Evolutionary conservation across 2,329 filamentous ascomycete genomes (phyloP), one percentile per base, ranked within the genome.

Genomic region (Aureobasidium sp.): DNA sequence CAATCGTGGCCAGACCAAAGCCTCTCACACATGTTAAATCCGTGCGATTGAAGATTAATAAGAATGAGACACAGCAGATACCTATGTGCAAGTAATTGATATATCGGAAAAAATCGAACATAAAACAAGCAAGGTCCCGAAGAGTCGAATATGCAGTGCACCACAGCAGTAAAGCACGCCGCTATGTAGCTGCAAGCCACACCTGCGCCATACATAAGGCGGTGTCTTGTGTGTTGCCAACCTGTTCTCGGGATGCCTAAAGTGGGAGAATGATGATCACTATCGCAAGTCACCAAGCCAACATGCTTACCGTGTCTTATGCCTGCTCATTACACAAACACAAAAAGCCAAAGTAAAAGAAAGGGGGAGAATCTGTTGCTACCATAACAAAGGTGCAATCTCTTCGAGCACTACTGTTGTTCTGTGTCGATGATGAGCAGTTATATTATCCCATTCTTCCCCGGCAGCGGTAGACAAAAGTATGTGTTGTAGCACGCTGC

Each of bases 221-320:
- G 12, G 41, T 44, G 27, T 27, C 17, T 44, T 16, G n/a, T 10
- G 14, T 29, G 27, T 29, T 29, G 27, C 27, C 17, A 19, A 10
- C 22, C 25, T 30, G 2, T 19, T 6, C 40, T 10, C 25, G 27
- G 41, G 41, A 32, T 45, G 24, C 41, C 41, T 21, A 19, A 45
- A n/a, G 34, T n/a, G 10, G 41, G 41, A 34, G 41, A 45, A 34
- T 24, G 41, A 34, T 45, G 29, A 45, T 45, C 41, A 17, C 14
- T 41, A 6, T 24, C 11, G 22, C 27, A 45, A 29, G 6, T 19
- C 21, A 48, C 21, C 30, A 19, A 25, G 32, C 44, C 44, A 48
- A 48, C 32, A n/a, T n/a, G n/a, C n/a, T n/a, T n/a, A n/a, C n/a
- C n/a, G n/a, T n/a, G n/a, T 27, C 21, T 19, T 17, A 37, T n/a